These are phyloP conservation scores for Geotrichum aggregatum DNA, from an alignment of 1,139 yeast genomes.

Conservation along the genomic window DNA sequence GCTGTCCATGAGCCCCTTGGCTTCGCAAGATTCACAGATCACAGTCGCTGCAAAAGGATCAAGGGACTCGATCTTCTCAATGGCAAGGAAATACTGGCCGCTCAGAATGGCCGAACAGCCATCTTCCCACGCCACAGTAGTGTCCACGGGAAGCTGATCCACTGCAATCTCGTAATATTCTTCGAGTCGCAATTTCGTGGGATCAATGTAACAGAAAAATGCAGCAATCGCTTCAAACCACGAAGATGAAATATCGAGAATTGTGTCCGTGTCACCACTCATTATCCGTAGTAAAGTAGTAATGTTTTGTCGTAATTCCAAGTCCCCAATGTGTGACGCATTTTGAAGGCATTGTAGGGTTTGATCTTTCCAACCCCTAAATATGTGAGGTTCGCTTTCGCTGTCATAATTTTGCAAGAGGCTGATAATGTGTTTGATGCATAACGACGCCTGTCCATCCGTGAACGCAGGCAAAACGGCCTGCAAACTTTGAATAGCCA, in stretches of 20 bases:
- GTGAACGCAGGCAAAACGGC: slow-evolving; percentile 17
- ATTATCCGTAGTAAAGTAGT: slow-evolving; percentile 27
- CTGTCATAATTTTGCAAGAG: slow-evolving; percentile 27
- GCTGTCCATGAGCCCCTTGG: slow-evolving; percentile 54
- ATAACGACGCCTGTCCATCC: slow-evolving; percentile 23
- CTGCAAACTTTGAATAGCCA: slow-evolving; percentile 34
- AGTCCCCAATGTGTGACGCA: slow-evolving; percentile 16
- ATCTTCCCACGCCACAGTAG: slow-evolving; percentile 53
- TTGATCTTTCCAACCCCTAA: slow-evolving; percentile 30
- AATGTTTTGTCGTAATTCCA: slow-evolving; percentile 22
- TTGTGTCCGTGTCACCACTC: slow-evolving; percentile 53
- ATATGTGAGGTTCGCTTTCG: slow-evolving; percentile 22
- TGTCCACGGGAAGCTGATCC: slow-evolving; percentile 40
- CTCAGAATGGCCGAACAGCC: slow-evolving; percentile 58
- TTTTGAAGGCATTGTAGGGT: slow-evolving; percentile 22
- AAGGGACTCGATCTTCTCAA: slow-evolving; percentile 57
- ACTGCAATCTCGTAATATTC: slow-evolving; percentile 43
- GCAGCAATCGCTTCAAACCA: slow-evolving; percentile 76
- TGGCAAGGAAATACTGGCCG: slow-evolving; percentile 55
- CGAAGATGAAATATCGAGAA: slow-evolving; percentile 46
- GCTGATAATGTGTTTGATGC: slow-evolving; percentile 24
- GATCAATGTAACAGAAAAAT: slow-evolving; percentile 59
- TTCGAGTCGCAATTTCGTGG: slow-evolving; percentile 43
- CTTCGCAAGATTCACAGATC: slow-evolving; percentile 59
- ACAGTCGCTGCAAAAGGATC: slow-evolving; percentile 69